Percentiles rank a stretch among this genome's conserved stretches.
Conservation (phyloP, 495 filamentous ascomycete genomes). For the Jackrogersella minutella region DNA sequence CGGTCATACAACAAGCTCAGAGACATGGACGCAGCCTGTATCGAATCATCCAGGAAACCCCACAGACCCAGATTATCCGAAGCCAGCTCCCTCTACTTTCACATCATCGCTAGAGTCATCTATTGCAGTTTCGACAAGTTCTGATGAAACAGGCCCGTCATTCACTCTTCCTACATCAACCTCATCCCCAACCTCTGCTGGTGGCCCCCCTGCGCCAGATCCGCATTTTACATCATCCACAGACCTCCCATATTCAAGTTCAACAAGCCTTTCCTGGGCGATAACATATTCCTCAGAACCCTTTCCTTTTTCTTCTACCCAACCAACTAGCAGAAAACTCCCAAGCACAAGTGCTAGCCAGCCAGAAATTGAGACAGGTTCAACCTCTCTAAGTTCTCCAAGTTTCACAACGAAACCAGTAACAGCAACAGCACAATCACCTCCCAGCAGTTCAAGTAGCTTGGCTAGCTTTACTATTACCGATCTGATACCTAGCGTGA, state of each 20-base stretch:
- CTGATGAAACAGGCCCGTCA: background rate
- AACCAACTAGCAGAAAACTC: background rate
- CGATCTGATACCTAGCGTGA: background rate
- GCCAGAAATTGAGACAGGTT: background rate
- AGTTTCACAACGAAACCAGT: background rate
- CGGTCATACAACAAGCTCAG: background rate
- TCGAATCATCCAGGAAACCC: no score
- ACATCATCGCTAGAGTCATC: background rate
- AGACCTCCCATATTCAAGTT: conserved; percentile 9
- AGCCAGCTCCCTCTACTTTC: background rate
- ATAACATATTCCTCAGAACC: background rate
- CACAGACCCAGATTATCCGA: background rate
- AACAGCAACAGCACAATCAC: background rate
- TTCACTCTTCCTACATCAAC: background rate
- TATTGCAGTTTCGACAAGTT: background rate
- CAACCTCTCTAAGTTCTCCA: background rate
- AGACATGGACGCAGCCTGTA: background rate
- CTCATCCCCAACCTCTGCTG: background rate
- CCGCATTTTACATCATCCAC: background rate
- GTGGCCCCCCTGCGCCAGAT: background rate
- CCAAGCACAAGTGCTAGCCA: conserved; percentile 1
- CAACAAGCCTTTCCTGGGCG: background rate
- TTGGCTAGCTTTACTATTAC: background rate
- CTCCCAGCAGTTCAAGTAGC: conserved; percentile 3
- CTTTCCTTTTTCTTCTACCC: background rate